Percentiles rank a stretch among this genome's conserved stretches.
phyloP scores from a whole-genome alignment of 2,329 filamentous ascomycete species.

The Aspergillus tamarii region DNA sequence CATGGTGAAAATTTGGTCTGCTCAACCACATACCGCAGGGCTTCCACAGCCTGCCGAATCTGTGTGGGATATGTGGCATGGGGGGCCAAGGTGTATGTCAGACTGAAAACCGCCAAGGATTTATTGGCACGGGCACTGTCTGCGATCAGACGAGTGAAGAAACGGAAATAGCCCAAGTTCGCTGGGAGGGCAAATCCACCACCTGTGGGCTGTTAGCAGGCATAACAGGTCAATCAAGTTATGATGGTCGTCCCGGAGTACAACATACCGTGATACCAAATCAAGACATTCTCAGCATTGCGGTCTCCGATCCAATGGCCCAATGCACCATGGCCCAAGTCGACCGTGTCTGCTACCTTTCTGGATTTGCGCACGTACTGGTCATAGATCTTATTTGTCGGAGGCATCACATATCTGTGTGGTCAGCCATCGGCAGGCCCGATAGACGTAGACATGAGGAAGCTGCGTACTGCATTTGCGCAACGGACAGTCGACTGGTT shows the following conservation, averaged over 20 bases:
- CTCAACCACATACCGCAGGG: conserved; percentile 43
- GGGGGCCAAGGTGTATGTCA: conserved; percentile 63
- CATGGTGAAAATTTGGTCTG: conserved; percentile 36
- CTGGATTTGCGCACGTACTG: conserved; percentile 29
- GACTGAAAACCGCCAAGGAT: conserved; percentile 53
- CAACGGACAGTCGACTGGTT: conserved; percentile 29
- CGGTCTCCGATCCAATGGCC: conserved; percentile 45
- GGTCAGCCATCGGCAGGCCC: not conserved
- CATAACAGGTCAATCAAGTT: not conserved
- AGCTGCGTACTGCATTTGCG: conserved; percentile 35
- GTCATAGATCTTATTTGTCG: conserved; percentile 35
- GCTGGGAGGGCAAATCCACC: conserved; percentile 60
- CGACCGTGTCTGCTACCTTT: conserved; percentile 30
- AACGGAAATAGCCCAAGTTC: conserved; percentile 52
- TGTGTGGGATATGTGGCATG: conserved; percentile 48
- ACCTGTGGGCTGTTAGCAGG: conserved; percentile 37
- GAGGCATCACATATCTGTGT: conserved; percentile 25
- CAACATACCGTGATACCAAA: conserved; percentile 42
- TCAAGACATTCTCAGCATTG: conserved; percentile 41
- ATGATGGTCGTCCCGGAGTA: not conserved
- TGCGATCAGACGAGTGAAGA: conserved; percentile 49
- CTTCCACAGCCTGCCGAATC: conserved; percentile 45
- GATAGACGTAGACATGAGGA: no score
- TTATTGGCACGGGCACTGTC: conserved; percentile 48
- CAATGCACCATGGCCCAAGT: conserved; percentile 36